Evolutionary conservation across 345 rosid genomes (phyloP).

Genomic region (Alliaria petiolata): DNA sequence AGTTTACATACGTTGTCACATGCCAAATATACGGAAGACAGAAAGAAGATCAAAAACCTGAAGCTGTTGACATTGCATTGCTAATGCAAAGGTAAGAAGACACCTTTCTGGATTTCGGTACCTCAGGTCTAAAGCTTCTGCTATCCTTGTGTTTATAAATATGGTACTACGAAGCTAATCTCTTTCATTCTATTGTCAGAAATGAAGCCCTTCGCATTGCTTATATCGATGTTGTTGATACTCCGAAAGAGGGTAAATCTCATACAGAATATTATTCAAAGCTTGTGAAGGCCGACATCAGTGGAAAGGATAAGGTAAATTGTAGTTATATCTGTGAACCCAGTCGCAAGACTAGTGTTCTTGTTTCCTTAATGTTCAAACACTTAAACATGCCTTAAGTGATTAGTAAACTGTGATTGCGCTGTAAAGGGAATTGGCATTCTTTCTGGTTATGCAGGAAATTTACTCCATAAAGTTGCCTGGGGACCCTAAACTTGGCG

Average conservation of each 20-base stretch:
- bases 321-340: slow-evolving; percentile 15
- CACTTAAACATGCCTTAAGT: neutral
- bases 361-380: slow-evolving; percentile 14
- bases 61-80: slow-evolving; percentile 91
- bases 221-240: slow-evolving; percentile 87
- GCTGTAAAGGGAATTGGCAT: neutral
- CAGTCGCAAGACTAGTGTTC: slow-evolving; percentile 2
- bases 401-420: slow-evolving; percentile 1
- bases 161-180: slow-evolving; percentile 9
- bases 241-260: slow-evolving; percentile 62
- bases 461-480: slow-evolving; percentile 89
- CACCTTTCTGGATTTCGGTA: slow-evolving; percentile 2
- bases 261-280: slow-evolving; percentile 80
- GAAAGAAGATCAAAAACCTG: slow-evolving; percentile 89
- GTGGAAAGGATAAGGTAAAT: slow-evolving; percentile 91
- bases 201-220: slow-evolving; percentile 99
- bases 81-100: slow-evolving; percentile 78
- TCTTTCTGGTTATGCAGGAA: slow-evolving; percentile 55
- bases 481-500: slow-evolving; percentile 96
- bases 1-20: slow-evolving; percentile 91
- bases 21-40: slow-evolving; percentile 98
- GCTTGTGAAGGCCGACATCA: slow-evolving; percentile 94
- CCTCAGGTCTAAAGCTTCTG: slow-evolving; percentile 8
- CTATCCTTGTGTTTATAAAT: neutral
- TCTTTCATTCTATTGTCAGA: slow-evolving; percentile 41